These are phyloP conservation scores for Fusarium verticillioides DNA, from an alignment of 2,329 filamentous ascomycete genomes.

Conservation along the genomic window DNA sequence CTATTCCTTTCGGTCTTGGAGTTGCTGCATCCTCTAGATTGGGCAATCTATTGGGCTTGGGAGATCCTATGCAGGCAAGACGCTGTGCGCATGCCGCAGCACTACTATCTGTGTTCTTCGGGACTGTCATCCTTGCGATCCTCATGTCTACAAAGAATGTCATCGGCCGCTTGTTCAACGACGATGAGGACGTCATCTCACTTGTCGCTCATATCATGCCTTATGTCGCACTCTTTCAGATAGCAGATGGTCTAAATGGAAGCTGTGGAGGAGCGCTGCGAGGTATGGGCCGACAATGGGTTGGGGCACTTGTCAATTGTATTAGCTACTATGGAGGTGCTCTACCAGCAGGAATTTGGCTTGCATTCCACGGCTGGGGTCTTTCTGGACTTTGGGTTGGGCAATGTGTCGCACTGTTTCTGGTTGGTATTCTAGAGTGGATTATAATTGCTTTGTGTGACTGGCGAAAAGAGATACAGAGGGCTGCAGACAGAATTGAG, in stretches of 20 bases:
- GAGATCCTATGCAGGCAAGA: slow-evolving; percentile 72
- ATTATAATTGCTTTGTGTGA: slow-evolving; percentile 79
- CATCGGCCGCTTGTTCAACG: slow-evolving; percentile 84
- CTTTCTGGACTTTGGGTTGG: slow-evolving; percentile 84
- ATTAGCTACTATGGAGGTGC: slow-evolving; percentile 87
- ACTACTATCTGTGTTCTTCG: slow-evolving; percentile 75
- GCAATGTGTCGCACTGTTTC: slow-evolving; percentile 82
- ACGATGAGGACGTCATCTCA: slow-evolving; percentile 75
- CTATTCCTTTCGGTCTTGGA: slow-evolving; percentile 86
- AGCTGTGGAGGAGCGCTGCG: slow-evolving; percentile 83
- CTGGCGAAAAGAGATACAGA: slow-evolving; percentile 66
- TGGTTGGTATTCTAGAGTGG: slow-evolving; percentile 85
- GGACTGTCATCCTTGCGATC: slow-evolving; percentile 72
- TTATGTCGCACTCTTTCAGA: slow-evolving; percentile 89
- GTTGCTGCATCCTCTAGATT: slow-evolving; percentile 82
- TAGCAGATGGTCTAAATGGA: slow-evolving; percentile 87
- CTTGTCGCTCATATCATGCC: slow-evolving; percentile 84
- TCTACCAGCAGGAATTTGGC: slow-evolving; percentile 81
- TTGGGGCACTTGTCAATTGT: slow-evolving; percentile 84
- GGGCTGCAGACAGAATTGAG: slow-evolving; percentile 41
- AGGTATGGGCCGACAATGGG: slow-evolving; percentile 88
- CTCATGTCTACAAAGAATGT: slow-evolving; percentile 77
- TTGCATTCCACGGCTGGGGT: slow-evolving; percentile 89
- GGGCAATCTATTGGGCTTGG: slow-evolving; percentile 81
- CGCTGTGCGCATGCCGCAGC: slow-evolving; percentile 81